phyloP scores from a whole-genome alignment of 2,329 filamentous ascomycete genomes.

The Bimuria novae-zelandiae region DNA sequence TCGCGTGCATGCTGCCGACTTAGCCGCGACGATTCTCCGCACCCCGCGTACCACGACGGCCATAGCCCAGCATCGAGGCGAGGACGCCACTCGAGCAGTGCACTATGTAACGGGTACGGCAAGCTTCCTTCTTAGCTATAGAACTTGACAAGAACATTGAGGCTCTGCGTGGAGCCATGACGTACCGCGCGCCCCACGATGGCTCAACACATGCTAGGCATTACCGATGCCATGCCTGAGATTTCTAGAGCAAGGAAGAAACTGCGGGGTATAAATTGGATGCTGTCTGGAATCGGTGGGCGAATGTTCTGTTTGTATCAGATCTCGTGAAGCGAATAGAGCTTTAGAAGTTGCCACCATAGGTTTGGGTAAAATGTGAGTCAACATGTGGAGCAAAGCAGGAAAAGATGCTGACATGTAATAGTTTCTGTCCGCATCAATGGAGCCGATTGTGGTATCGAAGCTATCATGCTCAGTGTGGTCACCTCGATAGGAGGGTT shows the following conservation, averaged over 20 bases:
- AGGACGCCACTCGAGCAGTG: too few species aligned
- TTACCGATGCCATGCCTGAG: conserved; percentile 4
- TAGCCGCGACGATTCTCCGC: too few species aligned
- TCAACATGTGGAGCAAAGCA: neutral
- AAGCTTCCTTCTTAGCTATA: too few species aligned
- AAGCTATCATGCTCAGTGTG: conserved; percentile 58
- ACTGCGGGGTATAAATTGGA: neutral
- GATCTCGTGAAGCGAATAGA: neutral
- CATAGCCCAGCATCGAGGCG: too few species aligned
- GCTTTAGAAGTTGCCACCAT: conserved; percentile 17
- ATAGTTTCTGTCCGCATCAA: conserved; percentile 34
- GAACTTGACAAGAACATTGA: too few species aligned
- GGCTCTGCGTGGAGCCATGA: conserved; percentile 8
- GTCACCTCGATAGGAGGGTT: conserved; percentile 64
- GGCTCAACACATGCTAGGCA: conserved; percentile 10
- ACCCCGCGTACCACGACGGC: too few species aligned
- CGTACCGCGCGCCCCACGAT: neutral
- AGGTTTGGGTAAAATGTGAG: conserved; percentile 31
- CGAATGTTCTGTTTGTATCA: neutral
- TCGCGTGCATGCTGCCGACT: too few species aligned
- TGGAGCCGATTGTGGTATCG: conserved; percentile 39
- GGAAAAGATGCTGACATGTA: conserved; percentile 9
- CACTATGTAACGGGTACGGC: too few species aligned
- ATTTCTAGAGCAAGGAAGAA: neutral
- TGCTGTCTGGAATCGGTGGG: neutral